phyloP scores from a whole-genome alignment of 108 stramenopile genomes.

The Pseudonitzschia pungens region DNA sequence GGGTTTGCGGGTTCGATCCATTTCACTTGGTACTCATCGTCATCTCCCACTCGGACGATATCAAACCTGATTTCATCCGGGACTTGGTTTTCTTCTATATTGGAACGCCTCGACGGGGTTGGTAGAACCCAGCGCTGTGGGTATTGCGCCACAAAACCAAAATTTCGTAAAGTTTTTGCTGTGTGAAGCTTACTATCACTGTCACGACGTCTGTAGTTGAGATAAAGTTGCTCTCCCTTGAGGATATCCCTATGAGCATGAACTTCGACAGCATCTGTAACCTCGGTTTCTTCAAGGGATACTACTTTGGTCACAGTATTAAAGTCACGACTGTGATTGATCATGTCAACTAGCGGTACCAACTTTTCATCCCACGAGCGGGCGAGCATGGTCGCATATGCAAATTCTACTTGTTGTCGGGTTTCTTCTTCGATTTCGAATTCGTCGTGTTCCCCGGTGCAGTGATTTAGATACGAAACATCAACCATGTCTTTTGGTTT shows the following conservation, averaged over 20 bases:
- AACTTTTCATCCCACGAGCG: conserved; percentile 30
- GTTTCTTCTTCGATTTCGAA: background rate
- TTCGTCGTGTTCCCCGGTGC: background rate
- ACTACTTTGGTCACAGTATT: conserved; percentile 12
- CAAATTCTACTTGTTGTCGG: conserved; percentile 18
- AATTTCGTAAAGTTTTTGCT: conserved; percentile 44
- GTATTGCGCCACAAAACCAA: conserved; percentile 64
- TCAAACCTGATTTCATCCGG: conserved; percentile 16
- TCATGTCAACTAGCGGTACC: conserved; percentile 37
- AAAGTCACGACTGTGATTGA: conserved; percentile 22
- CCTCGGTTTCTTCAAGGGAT: background rate
- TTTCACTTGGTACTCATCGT: background rate
- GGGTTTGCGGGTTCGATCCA: background rate
- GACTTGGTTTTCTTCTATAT: conserved; percentile 5
- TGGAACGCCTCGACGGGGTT: conserved; percentile 23
- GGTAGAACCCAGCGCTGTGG: conserved; percentile 59
- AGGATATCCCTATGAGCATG: conserved; percentile 18
- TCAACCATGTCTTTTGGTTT: background rate
- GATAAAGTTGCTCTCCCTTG: conserved; percentile 39
- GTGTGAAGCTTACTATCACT: background rate
- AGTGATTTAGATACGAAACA: background rate
- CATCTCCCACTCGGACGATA: background rate
- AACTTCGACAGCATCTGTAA: background rate
- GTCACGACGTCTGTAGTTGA: conserved; percentile 8
- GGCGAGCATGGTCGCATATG: conserved; percentile 12